Evolutionary conservation across 2,329 filamentous ascomycete species (phyloP).

Genomic region (Aspergillus hortae): DNA sequence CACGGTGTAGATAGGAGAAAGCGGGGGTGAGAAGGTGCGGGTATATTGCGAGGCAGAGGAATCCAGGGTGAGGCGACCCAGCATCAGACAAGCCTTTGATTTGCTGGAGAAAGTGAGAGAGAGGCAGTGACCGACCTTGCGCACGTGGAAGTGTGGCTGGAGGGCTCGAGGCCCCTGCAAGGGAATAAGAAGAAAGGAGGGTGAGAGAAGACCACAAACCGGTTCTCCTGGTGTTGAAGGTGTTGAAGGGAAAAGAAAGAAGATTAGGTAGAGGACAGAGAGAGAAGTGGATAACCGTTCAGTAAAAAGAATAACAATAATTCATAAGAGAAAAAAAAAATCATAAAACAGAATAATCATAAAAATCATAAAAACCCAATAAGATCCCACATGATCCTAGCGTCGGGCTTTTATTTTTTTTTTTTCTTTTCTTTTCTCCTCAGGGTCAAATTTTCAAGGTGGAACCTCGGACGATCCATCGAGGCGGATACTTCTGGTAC

Average conservation of each 20-base stretch:
- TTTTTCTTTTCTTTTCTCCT: not conserved
- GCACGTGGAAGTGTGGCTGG: slow-evolving; percentile 1
- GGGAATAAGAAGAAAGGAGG: not conserved
- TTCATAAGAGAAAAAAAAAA: not conserved
- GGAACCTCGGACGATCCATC: not conserved
- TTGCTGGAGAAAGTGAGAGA: not conserved
- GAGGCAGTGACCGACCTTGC: not conserved
- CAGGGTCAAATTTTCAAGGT: not conserved
- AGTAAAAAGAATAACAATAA: not conserved
- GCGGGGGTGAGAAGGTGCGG: not conserved
- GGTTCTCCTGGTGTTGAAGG: not conserved
- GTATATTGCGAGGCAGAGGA: not conserved
- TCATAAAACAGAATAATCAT: not conserved
- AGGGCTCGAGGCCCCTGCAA: not conserved
- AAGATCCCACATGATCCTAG: not conserved
- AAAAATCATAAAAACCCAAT: not conserved
- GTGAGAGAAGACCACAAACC: not conserved
- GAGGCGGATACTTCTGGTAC: not conserved
- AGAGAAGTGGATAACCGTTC: not conserved
- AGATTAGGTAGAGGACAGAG: not conserved
- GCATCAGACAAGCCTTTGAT: not conserved
- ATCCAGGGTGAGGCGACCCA: not conserved
- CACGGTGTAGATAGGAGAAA: not conserved
- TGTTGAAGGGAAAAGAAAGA: not conserved
- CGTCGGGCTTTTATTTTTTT: not conserved